Conservation (phyloP, 345 rosid species). For the Syzygium oleosum region DNA sequence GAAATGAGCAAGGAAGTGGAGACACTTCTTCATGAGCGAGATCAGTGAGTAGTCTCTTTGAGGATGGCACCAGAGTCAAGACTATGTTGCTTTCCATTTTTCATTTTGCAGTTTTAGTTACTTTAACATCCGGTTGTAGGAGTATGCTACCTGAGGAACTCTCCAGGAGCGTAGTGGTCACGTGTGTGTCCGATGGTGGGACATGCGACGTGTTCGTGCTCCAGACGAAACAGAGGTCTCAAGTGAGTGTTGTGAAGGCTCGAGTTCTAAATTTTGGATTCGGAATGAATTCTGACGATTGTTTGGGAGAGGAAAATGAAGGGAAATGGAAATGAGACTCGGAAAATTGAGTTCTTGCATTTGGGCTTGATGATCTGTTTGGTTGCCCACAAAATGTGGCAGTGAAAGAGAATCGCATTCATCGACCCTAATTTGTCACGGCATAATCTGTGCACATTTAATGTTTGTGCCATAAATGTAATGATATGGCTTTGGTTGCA, state of each 20-base stretch:
- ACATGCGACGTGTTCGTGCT: slow-evolving; percentile 74
- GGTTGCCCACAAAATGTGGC: slow-evolving; percentile 5
- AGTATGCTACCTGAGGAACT: too few relatives aligned
- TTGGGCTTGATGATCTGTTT: slow-evolving; percentile 1
- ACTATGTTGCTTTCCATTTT: not conserved
- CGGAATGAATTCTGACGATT: not conserved
- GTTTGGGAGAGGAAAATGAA: not conserved
- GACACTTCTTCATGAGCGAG: slow-evolving; percentile 51
- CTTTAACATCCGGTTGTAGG: too few relatives aligned
- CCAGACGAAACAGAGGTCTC: slow-evolving; percentile 88
- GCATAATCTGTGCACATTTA: not conserved
- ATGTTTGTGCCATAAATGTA: not conserved
- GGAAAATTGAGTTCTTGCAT: not conserved
- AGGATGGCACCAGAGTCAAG: not conserved
- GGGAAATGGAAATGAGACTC: not conserved
- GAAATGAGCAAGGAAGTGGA: slow-evolving; percentile 68
- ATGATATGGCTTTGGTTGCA: slow-evolving; percentile 13
- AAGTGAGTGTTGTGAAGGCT: slow-evolving; percentile 25
- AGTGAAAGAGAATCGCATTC: not conserved
- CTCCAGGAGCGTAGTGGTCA: slow-evolving; percentile 5
- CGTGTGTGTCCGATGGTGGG: slow-evolving; percentile 73
- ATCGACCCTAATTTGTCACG: too few relatives aligned
- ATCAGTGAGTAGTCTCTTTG: slow-evolving; percentile 54
- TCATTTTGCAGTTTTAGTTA: too few relatives aligned
- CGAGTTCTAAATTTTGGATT: too few relatives aligned